A percentile compares a stretch with the other conserved stretches of the same genome.
These are phyloP conservation scores for Plasmodium inui DNA, from an alignment of 169 alveolate genomes.

Conservation along the genomic window DNA sequence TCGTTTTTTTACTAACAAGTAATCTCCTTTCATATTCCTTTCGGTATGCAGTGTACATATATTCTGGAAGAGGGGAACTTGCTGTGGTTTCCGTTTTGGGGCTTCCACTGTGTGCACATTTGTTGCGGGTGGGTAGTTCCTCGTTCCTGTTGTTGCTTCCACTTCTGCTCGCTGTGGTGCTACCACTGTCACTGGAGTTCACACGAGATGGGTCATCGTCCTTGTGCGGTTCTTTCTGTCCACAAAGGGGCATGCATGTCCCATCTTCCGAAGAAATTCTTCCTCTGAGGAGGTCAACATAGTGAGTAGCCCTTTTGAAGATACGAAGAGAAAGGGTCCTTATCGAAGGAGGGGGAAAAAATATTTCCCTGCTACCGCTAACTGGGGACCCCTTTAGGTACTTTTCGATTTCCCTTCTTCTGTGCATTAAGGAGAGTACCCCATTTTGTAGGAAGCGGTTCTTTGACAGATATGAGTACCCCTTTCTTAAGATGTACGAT, in stretches of 20 bases:
- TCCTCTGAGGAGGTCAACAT: background rate
- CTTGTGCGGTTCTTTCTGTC: background rate
- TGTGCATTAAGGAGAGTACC: background rate
- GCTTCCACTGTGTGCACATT: background rate
- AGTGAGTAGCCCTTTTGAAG: background rate
- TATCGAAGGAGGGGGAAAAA: background rate
- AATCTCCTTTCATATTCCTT: conserved; percentile 67
- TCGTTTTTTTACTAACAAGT: conserved; percentile 34
- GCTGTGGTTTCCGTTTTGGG: background rate
- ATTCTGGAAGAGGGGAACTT: conserved; percentile 25
- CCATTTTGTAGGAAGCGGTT: conserved; percentile 12
- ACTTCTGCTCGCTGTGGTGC: background rate
- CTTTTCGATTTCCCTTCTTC: conserved; percentile 1
- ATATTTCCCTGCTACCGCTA: background rate
- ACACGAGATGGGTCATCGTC: background rate
- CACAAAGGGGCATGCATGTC: background rate
- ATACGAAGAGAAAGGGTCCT: background rate
- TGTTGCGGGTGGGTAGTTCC: background rate
- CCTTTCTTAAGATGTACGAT: background rate
- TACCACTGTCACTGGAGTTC: background rate
- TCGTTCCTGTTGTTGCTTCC: background rate
- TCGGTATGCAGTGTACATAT: conserved; percentile 40
- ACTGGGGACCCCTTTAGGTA: background rate
- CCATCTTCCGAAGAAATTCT: background rate
- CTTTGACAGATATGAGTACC: background rate